A percentile compares a stretch with the other conserved stretches of the same genome.
These are phyloP conservation scores for Castanospermum australe DNA, from an alignment of 306 rosid genomes.

Conservation along the genomic window DNA sequence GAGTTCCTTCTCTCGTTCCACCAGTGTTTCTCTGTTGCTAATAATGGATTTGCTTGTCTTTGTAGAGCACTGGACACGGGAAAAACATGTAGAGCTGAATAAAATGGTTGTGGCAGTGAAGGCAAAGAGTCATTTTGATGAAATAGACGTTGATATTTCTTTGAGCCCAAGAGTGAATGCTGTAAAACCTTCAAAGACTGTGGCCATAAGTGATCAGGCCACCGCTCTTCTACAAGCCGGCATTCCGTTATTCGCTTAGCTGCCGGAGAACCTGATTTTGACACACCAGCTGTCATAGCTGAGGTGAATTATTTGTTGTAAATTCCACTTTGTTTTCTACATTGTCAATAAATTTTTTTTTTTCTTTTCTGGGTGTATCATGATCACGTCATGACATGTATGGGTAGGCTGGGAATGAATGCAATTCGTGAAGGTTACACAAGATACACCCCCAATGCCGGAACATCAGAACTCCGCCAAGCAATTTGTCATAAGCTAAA, in stretches of 20 bases:
- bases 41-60: too few relatives aligned
- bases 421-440: conserved; percentile 90
- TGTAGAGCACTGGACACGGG: too few relatives aligned
- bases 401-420: conserved; percentile 78
- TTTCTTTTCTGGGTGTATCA: not conserved
- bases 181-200: conserved; percentile 80
- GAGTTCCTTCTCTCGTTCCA: not conserved
- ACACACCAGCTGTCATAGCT: conserved; percentile 68
- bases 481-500: conserved; percentile 86
- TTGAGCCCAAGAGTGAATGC: conserved; percentile 88
- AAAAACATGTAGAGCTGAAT: not conserved
- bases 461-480: conserved; percentile 74
- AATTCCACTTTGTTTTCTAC: not conserved
- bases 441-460: conserved; percentile 82
- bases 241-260: conserved; percentile 78
- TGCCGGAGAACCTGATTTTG: conserved; percentile 95
- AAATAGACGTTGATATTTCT: conserved; percentile 50
- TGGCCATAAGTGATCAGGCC: conserved; percentile 84
- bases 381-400: not conserved
- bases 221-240: conserved; percentile 84
- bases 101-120: conserved; percentile 22
- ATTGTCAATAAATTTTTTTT: not conserved
- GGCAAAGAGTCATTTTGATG: conserved; percentile 39
- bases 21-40: too few relatives aligned
- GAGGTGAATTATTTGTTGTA: conserved; percentile 45